Base-by-base conservation (phyloP, 73 alveolate genomes). In the Tetrahymena elliotti region DNA sequence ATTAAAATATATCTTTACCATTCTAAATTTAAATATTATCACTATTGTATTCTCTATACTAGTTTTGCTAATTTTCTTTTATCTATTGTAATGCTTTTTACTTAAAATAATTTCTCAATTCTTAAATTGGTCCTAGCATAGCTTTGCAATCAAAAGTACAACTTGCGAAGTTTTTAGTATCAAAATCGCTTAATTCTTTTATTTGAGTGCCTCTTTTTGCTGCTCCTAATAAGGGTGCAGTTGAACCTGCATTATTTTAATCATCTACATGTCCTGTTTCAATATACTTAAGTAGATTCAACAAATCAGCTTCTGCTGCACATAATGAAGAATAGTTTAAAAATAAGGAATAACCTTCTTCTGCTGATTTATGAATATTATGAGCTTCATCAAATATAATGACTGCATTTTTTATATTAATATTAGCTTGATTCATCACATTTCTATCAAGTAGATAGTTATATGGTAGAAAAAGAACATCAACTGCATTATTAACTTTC, bases 391-490 rank as follows among this genome's bases (percentile, higher is more conserved):
- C 96, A 94, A 94, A 94, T 4, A 94, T 92, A 33, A 94, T 33
- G 2, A 94, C 92, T 27, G 95, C 83, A 52, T 94, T 94, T 33
- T 94, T 92, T 40, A 94, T 37, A 33, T 38, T 53, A 3, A 94
- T 83, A 33, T 40, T 84, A 53, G 93, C 95, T 39, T 68, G n/a
- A 24, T 68, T 68, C 88, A 38, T 40, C 11, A 94, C 93, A 34
- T 94, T 92, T 39, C 93, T 94, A 35, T 94, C 96, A 33, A 94
- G 53, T 20, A 94, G 35, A 92, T 94, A 94, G 94, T 97, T 97
- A 94, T 97, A 97, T 22, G 99, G 99, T 22, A 97, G 93, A 33
- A 97, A 93, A 84, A 97, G 96, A 34, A 97, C 24, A 83, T 97
- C 98, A 15, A 97, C 97, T 53, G 96, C 96, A 24, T 96, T 95